A percentile compares a stretch with the other conserved stretches of the same genome.
Conservation (phyloP, 305 asterid species). For the Fraxinus ornus region DNA sequence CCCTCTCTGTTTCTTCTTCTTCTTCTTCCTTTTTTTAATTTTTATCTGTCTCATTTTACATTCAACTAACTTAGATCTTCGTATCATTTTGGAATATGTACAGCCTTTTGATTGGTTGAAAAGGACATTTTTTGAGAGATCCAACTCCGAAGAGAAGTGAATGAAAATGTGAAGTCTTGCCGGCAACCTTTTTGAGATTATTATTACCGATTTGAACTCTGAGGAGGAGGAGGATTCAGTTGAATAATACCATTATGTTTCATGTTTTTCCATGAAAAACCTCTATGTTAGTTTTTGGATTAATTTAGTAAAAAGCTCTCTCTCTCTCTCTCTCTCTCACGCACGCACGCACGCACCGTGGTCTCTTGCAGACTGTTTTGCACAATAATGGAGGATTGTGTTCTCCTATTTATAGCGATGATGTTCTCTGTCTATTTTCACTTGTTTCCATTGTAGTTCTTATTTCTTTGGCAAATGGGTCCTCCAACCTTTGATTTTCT, state of each 20-base stretch:
- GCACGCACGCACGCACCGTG: no score
- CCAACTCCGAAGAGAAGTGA: not conserved
- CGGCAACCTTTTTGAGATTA: not conserved
- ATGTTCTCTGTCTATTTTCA: no score
- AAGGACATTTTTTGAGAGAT: not conserved
- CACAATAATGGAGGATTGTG: no score
- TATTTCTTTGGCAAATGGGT: not conserved
- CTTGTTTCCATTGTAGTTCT: not conserved
- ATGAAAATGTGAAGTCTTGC: not conserved
- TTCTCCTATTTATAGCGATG: no score
- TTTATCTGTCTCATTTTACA: not conserved
- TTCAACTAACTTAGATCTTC: not conserved
- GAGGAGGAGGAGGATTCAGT: not conserved
- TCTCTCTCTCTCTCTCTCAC: not conserved
- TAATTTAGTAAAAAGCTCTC: not conserved
- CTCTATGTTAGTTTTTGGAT: not conserved
- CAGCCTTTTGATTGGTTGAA: conserved; percentile 2
- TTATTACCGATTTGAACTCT: not conserved
- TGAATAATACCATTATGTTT: not conserved
- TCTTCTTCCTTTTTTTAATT: no score
- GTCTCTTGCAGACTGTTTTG: not conserved
- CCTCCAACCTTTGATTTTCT: not conserved
- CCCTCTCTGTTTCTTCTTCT: not conserved
- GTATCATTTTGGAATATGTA: not conserved
- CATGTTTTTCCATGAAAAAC: not conserved